A percentile compares a stretch with the other conserved stretches of the same genome.
Conservation (phyloP, 139 green algal genomes). For the Haematococcus lacustris region DNA sequence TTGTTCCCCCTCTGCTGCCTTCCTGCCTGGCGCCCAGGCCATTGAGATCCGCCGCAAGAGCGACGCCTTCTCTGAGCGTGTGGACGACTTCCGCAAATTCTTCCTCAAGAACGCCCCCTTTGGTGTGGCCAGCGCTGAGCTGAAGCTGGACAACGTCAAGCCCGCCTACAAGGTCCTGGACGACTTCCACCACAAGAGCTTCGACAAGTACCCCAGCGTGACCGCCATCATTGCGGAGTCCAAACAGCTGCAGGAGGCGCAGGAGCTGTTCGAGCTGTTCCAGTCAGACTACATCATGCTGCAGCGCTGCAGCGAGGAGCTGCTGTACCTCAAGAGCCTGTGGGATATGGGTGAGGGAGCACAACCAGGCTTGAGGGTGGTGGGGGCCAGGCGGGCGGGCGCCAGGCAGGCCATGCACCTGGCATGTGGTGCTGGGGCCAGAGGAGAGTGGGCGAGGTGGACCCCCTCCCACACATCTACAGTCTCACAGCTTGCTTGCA, state of each 20-base stretch:
- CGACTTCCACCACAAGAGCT: constrained; percentile 61
- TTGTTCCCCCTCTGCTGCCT: too few species aligned
- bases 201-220: constrained; percentile 59
- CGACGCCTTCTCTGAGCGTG: constrained; percentile 68
- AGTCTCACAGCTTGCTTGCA: too few species aligned
- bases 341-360: constrained; percentile 72
- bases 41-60: constrained; percentile 69
- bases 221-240: constrained; percentile 56
- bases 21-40: constrained; percentile 27
- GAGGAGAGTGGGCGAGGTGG: too few species aligned
- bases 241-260: constrained; percentile 72
- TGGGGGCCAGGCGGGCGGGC: too few species aligned
- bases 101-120: constrained; percentile 77
- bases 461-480: too few species aligned
- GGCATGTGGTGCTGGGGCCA: too few species aligned
- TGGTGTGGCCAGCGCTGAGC: constrained; percentile 32
- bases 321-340: constrained; percentile 71
- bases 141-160: constrained; percentile 59
- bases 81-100: constrained; percentile 73
- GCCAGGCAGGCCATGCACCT: too few species aligned
- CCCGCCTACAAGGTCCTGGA: constrained; percentile 52
- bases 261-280: constrained; percentile 83
- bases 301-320: constrained; percentile 76
- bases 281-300: constrained; percentile 72
- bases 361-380: too few species aligned